Percentiles rank a stretch among this genome's conserved stretches.
Conservation (phyloP, 192 early-diverging fungal genomes). For the Backusella mclennaniae region DNA sequence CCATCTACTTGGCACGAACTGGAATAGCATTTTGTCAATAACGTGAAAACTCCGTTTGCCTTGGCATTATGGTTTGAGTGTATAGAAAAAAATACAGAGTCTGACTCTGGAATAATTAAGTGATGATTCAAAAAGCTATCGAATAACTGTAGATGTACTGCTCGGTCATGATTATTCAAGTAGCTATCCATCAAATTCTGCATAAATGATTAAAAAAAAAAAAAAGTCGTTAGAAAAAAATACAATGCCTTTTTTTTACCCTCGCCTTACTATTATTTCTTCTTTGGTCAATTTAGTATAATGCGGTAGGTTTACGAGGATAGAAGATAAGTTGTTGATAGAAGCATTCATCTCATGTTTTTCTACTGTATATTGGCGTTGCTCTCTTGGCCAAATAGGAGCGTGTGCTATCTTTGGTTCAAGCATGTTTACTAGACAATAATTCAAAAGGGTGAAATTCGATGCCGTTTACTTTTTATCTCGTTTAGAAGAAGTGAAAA, state of each 20-base stretch:
- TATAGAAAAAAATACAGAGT: neutral
- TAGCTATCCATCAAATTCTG: neutral
- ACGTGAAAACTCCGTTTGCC: conserved; percentile 1
- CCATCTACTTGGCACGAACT: neutral
- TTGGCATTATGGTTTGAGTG: neutral
- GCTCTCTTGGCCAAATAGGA: neutral
- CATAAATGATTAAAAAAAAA: conserved; percentile 9
- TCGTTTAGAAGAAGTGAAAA: neutral
- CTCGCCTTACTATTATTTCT: neutral
- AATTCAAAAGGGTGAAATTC: neutral
- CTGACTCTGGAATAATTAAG: neutral
- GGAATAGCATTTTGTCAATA: conserved; percentile 18
- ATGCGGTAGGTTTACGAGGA: neutral
- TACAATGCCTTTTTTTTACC: neutral
- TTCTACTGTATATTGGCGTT: neutral
- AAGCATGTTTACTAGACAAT: neutral
- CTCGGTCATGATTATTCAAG: neutral
- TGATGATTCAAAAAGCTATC: neutral
- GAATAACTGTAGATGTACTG: neutral
- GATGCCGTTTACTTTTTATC: neutral
- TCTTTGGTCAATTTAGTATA: neutral
- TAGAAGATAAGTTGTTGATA: neutral
- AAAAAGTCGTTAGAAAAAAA: neutral
- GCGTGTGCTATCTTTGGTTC: neutral
- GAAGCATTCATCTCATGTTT: neutral